Percentiles rank a stretch among this genome's conserved stretches.
Evolutionary conservation across 2,329 filamentous ascomycete species (phyloP).

Genomic region (Podosphaera fusca): DNA sequence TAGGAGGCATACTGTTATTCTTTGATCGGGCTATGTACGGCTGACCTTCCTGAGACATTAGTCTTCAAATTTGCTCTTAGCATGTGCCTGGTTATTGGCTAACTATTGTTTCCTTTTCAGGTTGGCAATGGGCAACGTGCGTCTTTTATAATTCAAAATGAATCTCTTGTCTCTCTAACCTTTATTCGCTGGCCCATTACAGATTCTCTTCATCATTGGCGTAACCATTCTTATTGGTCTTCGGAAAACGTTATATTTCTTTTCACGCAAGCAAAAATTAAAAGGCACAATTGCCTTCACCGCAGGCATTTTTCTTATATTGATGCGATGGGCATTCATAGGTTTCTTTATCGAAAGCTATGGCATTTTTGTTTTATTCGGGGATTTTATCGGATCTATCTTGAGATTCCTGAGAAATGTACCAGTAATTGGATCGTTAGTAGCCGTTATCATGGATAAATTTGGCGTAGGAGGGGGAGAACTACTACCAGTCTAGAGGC

Average conservation of each 20-base stretch:
- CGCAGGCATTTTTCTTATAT: conserved; percentile 58
- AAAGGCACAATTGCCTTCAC: conserved; percentile 82
- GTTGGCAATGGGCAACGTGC: conserved; percentile 79
- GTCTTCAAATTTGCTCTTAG: background rate
- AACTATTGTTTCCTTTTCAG: conserved; percentile 21
- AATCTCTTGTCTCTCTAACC: conserved; percentile 2
- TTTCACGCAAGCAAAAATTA: conserved; percentile 77
- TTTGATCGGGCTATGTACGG: conserved; percentile 88
- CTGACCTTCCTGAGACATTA: background rate
- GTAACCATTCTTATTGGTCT: conserved; percentile 88
- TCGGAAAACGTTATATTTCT: conserved; percentile 80
- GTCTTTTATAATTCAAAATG: background rate
- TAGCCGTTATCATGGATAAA: conserved; percentile 51
- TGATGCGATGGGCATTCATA: conserved; percentile 73
- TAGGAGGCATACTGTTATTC: conserved; percentile 87
- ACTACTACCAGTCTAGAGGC: conserved; percentile 48
- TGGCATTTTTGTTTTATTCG: conserved; percentile 81
- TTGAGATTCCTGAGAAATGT: conserved; percentile 66
- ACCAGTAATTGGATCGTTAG: conserved; percentile 69
- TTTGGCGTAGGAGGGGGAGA: conserved; percentile 47
- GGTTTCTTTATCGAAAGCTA: conserved; percentile 84
- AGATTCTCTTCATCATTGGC: conserved; percentile 96
- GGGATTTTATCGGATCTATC: conserved; percentile 87
- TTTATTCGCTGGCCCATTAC: conserved; percentile 3
- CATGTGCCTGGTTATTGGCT: background rate